Evolutionary conservation across 169 alveolate genomes (phyloP), one percentile per base, ranked within the genome.

Genomic region (Cryptosporidium parvum): DNA sequence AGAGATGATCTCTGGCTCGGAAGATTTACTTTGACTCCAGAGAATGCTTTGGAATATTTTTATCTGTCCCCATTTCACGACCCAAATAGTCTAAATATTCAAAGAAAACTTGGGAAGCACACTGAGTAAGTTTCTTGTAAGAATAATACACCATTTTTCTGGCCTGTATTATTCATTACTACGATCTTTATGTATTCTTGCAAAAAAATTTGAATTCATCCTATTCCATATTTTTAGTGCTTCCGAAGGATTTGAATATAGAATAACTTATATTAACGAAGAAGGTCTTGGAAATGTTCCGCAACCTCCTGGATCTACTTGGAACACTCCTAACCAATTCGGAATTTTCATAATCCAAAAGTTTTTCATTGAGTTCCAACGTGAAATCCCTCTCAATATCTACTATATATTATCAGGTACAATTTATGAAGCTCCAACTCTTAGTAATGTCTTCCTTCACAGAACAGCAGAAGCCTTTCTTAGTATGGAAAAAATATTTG

Each of bases 1-100:
- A 80, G 89, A 44, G 89, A 80, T 65, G 89, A 80, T 7, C 35
- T 80, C 42, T 80, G 89, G 89, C 39, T 80, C 9, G 89, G 72
- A 6, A 80, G 89, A 48, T 80, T 21, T 48, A 51, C 68, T 21
- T 58, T 80, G 10, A 44, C 89, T 14, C 89, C 89, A 44, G 75
- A 59, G 53, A 62, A 42, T 29, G 89, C 68, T 8, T 44, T 80
- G 33, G 89, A 80, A 14, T 80, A 80, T 42, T 80, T 80, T 45
- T 80, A 62, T 37, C 39, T 80, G 3, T 80, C 89, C 29, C 89
- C 89, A 42, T 80, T 80, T 44, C 75, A 67, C 37, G 89, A 80
- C 33, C 89, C 75, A 31, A 80, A 80, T 48, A 80, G 89, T 29
- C 56, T 80, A 26, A 80, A 80, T 65, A 80, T 80, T 3, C 72